phyloP scores from a whole-genome alignment of 108 stramenopile species.

The Nitzschia putrida region DNA sequence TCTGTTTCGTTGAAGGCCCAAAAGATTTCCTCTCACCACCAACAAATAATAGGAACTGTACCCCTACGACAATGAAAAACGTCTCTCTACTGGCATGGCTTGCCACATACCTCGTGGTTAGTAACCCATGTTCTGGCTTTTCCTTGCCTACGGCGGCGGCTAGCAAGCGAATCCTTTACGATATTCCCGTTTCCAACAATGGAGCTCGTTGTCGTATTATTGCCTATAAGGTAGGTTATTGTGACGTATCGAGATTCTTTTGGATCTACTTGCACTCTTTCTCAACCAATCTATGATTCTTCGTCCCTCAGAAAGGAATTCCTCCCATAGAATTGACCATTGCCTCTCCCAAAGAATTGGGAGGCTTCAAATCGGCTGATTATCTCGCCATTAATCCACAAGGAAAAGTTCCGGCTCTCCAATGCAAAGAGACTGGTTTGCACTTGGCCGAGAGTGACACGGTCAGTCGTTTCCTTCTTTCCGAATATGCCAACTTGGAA shows the following conservation, averaged over 20 bases:
- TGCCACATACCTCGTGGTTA: no score
- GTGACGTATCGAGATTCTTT: neutral
- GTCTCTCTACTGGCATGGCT: no score
- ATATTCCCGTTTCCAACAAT: constrained; percentile 93
- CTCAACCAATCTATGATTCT: neutral
- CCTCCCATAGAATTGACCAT: constrained; percentile 63
- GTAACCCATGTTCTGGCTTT: neutral
- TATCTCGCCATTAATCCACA: constrained; percentile 83
- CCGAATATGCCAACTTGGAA: constrained; percentile 57
- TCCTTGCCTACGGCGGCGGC: neutral
- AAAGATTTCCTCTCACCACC: no score
- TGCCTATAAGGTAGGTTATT: constrained; percentile 50
- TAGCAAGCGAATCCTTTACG: constrained; percentile 67
- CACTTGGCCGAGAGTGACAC: constrained; percentile 85
- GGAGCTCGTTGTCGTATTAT: constrained; percentile 89
- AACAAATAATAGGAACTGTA: no score
- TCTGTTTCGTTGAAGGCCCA: no score
- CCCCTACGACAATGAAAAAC: no score
- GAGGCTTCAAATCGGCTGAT: constrained; percentile 84
- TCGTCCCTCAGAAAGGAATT: constrained; percentile 59
- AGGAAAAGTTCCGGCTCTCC: constrained; percentile 87
- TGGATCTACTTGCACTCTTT: no score
- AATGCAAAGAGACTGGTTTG: constrained; percentile 35
- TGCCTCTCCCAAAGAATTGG: constrained; percentile 68
- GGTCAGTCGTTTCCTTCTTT: constrained; percentile 81